Evolutionary conservation across 352 stramenopile species (phyloP).

Genomic region (Saprolegnia diclina): DNA sequence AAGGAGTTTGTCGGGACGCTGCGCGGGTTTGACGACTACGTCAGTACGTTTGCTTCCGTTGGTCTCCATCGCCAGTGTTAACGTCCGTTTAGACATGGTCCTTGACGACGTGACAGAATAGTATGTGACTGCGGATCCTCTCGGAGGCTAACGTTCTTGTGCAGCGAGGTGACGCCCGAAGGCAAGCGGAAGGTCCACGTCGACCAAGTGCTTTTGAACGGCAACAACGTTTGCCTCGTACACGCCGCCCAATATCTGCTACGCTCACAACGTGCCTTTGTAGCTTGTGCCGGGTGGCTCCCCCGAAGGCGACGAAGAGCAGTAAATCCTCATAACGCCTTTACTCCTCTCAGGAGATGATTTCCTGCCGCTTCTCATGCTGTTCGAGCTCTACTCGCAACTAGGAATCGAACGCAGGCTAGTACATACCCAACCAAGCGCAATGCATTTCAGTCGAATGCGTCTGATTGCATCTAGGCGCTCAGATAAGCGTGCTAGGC

Average conservation of each 20-base stretch:
- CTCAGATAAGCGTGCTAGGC: too few species aligned
- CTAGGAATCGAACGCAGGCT: too few species aligned
- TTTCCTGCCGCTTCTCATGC: neutral
- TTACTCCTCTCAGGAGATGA: neutral
- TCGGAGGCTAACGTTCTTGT: neutral
- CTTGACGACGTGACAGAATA: slow-evolving; percentile 94
- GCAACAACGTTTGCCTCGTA: slow-evolving; percentile 95
- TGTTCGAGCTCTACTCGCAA: too few species aligned
- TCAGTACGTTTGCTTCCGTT: slow-evolving; percentile 72
- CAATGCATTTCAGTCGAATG: too few species aligned
- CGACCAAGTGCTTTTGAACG: slow-evolving; percentile 97
- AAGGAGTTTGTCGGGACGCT: slow-evolving; percentile 95
- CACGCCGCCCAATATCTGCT: neutral
- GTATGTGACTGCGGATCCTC: slow-evolving; percentile 39
- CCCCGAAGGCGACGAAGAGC: slow-evolving; percentile 33
- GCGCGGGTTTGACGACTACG: slow-evolving; percentile 94
- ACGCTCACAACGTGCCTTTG: neutral
- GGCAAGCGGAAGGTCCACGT: slow-evolving; percentile 83
- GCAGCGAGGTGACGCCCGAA: slow-evolving; percentile 79
- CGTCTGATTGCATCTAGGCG: too few species aligned
- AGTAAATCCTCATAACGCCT: neutral
- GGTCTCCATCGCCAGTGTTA: slow-evolving; percentile 4
- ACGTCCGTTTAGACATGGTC: slow-evolving; percentile 67
- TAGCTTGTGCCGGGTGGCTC: slow-evolving; percentile 79
- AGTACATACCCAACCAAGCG: too few species aligned